These are phyloP conservation scores for Globisporangium splendens DNA, from an alignment of 352 stramenopile species.

Conservation along the genomic window DNA sequence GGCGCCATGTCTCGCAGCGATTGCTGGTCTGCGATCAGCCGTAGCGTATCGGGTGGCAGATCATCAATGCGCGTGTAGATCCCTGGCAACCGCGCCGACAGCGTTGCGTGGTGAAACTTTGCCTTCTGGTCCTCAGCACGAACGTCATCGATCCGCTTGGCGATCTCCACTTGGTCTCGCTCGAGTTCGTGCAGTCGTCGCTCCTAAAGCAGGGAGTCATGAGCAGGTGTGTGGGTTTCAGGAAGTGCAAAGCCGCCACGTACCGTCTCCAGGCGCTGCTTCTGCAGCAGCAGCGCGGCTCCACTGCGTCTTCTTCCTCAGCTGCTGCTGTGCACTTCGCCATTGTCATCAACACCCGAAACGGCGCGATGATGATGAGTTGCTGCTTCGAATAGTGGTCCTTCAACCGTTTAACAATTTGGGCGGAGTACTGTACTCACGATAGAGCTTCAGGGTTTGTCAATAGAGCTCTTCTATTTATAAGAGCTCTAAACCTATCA, in stretches of 20 bases:
- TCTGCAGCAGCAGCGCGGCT: conserved; percentile 14
- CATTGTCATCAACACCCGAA: too few relatives aligned
- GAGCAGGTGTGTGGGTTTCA: background rate
- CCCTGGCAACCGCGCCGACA: conserved; percentile 15
- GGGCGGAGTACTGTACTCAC: too few relatives aligned
- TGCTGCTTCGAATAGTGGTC: too few relatives aligned
- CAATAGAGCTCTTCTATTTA: too few relatives aligned
- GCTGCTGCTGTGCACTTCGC: too few relatives aligned
- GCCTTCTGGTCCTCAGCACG: conserved; percentile 12
- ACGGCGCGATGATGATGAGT: too few relatives aligned
- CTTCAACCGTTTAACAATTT: too few relatives aligned
- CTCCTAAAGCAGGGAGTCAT: conserved; percentile 17
- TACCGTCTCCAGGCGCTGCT: conserved; percentile 58
- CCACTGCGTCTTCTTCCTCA: too few relatives aligned
- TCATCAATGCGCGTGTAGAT: conserved; percentile 54
- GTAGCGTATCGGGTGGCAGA: conserved; percentile 33
- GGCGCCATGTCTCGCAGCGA: conserved; percentile 27
- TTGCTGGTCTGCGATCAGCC: conserved; percentile 42
- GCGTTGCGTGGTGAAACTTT: background rate
- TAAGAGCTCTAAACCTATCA: too few relatives aligned
- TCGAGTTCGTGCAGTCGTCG: conserved; percentile 27
- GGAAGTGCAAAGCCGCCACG: background rate
- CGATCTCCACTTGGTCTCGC: conserved; percentile 25
- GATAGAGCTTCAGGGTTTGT: too few relatives aligned
- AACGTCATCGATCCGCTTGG: conserved; percentile 22